These are phyloP conservation scores for Alternaria arbusti DNA, from an alignment of 2,329 filamentous ascomycete species.

Conservation along the genomic window DNA sequence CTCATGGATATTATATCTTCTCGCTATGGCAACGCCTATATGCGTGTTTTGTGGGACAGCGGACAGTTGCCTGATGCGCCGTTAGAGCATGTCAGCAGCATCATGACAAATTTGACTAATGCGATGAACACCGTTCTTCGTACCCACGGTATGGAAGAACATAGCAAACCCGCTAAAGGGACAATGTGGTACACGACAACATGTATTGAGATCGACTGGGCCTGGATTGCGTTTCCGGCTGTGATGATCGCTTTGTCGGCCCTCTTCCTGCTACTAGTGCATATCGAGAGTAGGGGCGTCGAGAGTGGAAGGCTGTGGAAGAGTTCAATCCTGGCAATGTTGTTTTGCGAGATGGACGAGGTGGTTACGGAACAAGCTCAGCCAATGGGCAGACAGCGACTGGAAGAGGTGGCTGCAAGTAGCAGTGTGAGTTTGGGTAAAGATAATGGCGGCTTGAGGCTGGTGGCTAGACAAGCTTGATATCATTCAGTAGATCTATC, in stretches of 20 bases:
- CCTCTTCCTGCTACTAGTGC: constrained; percentile 8
- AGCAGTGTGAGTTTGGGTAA: not conserved
- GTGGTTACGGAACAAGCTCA: not conserved
- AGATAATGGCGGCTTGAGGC: not conserved
- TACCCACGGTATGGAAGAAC: not conserved
- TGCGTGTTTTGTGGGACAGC: not conserved
- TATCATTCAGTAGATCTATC: not conserved
- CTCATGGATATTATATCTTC: not conserved
- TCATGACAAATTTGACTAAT: constrained; percentile 1
- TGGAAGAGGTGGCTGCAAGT: constrained; percentile 6
- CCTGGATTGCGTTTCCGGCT: constrained; percentile 6
- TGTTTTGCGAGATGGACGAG: constrained; percentile 15
- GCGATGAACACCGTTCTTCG: constrained; percentile 10
- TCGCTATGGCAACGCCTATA: not conserved
- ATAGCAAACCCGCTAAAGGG: not conserved
- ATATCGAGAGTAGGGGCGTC: constrained; percentile 10
- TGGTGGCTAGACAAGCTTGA: not conserved
- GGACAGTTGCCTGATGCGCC: not conserved
- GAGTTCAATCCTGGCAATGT: constrained; percentile 10
- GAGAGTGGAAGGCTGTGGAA: constrained; percentile 14
- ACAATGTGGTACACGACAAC: constrained; percentile 11
- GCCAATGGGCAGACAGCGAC: not conserved
- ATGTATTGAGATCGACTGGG: constrained; percentile 8
- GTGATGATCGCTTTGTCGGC: constrained; percentile 7
- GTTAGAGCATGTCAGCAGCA: not conserved